A percentile compares a stretch with the other conserved stretches of the same genome.
Evolutionary conservation across 1,139 yeast genomes (phyloP).

Genomic region (Suhomyces wounanorum): DNA sequence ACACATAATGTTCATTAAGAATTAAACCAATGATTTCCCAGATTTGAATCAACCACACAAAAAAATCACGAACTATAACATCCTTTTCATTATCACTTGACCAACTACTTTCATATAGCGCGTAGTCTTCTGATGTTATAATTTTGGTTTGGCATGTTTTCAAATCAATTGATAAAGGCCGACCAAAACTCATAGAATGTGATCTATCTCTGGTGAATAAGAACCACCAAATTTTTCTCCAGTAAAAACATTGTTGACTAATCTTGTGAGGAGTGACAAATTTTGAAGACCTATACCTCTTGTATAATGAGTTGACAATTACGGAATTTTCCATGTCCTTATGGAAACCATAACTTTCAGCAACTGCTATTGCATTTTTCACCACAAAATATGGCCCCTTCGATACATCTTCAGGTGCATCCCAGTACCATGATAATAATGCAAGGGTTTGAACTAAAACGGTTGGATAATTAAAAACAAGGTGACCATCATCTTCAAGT

Average conservation of each 20-base stretch:
- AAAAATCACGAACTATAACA: slow-evolving; percentile 11
- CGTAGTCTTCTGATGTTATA: slow-evolving; percentile 14
- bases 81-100: slow-evolving; percentile 7
- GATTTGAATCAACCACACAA: slow-evolving; percentile 12
- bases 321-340: slow-evolving; percentile 10
- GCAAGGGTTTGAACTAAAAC: slow-evolving; percentile 15
- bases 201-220: slow-evolving; percentile 17
- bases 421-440: slow-evolving; percentile 20
- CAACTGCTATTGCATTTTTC: slow-evolving; percentile 13
- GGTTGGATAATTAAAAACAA: slow-evolving; percentile 17
- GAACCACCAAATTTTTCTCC: slow-evolving; percentile 18
- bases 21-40: slow-evolving; percentile 16
- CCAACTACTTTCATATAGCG: slow-evolving; percentile 13
- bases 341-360: slow-evolving; percentile 16
- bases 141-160: slow-evolving; percentile 8
- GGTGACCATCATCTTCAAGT: slow-evolving; percentile 16
- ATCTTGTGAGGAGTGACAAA: slow-evolving; percentile 5
- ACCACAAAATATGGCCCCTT: slow-evolving; percentile 12
- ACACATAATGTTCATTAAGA: slow-evolving; percentile 13
- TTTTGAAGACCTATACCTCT: slow-evolving; percentile 2
- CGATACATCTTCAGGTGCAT: slow-evolving; percentile 16
- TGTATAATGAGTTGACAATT: background rate
- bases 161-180: slow-evolving; percentile 14
- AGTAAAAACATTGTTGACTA: slow-evolving; percentile 14
- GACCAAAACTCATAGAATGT: slow-evolving; percentile 16